Percentiles rank a stretch among this genome's conserved stretches.
Conservation (phyloP, 1,284 basidiomycete species). For the Puccinia polysora region DNA sequence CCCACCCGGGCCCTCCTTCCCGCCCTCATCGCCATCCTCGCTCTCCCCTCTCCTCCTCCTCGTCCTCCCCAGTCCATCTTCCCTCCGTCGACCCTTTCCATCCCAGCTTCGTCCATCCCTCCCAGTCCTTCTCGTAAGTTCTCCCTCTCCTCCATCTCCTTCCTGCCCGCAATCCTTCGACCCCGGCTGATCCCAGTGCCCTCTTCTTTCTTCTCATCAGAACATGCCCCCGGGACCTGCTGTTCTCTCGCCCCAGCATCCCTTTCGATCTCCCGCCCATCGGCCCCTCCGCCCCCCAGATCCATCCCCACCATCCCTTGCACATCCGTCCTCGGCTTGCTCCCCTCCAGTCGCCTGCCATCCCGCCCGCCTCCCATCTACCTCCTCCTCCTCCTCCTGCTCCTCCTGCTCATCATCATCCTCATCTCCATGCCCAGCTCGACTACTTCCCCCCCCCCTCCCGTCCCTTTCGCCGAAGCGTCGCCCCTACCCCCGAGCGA, state of each 20-base stretch:
- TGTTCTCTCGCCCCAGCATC: neutral
- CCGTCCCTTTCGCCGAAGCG: neutral
- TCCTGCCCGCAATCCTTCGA: neutral
- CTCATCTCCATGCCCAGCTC: neutral
- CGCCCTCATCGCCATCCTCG: neutral
- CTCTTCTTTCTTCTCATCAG: neutral
- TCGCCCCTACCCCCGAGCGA: neutral
- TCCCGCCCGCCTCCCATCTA: no score
- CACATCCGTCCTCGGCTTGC: neutral
- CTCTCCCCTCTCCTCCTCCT: neutral
- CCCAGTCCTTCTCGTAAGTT: no score
- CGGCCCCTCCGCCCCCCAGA: neutral
- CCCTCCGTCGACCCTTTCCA: no score
- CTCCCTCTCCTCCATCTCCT: no score
- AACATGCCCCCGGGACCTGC: neutral
- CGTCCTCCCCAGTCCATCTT: neutral
- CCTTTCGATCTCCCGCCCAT: slow-evolving; percentile 1
- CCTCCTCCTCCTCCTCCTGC: no score
- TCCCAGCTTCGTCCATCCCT: no score
- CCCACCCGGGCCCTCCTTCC: neutral
- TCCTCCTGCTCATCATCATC: slow-evolving; percentile 14
- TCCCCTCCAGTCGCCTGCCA: no score
- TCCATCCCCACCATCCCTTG: no score
- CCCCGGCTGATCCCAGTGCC: neutral
- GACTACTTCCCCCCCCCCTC: neutral